Evolutionary conservation across 768 basidiomycete genomes (phyloP).

Genomic region (Tylopilus intermedius): DNA sequence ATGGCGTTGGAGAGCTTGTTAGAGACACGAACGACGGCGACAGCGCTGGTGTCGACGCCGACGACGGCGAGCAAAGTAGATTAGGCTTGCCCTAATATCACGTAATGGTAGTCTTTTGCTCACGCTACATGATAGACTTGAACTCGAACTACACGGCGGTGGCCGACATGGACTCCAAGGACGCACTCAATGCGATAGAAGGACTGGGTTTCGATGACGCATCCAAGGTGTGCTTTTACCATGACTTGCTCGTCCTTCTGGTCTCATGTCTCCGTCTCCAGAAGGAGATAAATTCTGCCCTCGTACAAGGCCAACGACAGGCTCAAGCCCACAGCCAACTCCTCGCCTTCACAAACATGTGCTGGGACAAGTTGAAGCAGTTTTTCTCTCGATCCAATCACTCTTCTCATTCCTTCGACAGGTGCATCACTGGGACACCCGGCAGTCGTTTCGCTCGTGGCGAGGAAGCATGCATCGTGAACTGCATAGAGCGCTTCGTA

Average conservation of each 20-base stretch:
- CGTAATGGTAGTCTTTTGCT: constrained; percentile 25
- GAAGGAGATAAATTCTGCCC: constrained; percentile 78
- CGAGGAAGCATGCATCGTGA: constrained; percentile 78
- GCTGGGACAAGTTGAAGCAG: constrained; percentile 83
- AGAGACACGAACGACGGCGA: constrained; percentile 2
- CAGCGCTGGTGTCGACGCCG: constrained; percentile 12
- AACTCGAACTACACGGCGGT: background rate
- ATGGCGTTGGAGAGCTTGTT: constrained; percentile 1
- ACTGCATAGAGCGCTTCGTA: constrained; percentile 90
- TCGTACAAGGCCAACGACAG: constrained; percentile 80
- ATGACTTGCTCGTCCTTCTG: constrained; percentile 1
- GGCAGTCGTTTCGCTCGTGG: constrained; percentile 71
- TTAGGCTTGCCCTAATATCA: constrained; percentile 13
- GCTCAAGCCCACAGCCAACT: constrained; percentile 70
- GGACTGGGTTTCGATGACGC: constrained; percentile 58
- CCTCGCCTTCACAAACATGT: constrained; percentile 75
- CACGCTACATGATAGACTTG: constrained; percentile 10
- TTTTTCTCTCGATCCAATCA: background rate
- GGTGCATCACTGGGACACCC: constrained; percentile 78
- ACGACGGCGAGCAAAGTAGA: background rate
- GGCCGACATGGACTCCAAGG: constrained; percentile 23
- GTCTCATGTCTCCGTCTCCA: constrained; percentile 28
- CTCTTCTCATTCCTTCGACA: constrained; percentile 29
- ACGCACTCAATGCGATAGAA: constrained; percentile 35
- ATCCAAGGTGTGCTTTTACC: constrained; percentile 51